Evolutionary conservation across 2,329 filamentous ascomycete species (phyloP).

Genomic region (Plenodomus tracheiphilus): DNA sequence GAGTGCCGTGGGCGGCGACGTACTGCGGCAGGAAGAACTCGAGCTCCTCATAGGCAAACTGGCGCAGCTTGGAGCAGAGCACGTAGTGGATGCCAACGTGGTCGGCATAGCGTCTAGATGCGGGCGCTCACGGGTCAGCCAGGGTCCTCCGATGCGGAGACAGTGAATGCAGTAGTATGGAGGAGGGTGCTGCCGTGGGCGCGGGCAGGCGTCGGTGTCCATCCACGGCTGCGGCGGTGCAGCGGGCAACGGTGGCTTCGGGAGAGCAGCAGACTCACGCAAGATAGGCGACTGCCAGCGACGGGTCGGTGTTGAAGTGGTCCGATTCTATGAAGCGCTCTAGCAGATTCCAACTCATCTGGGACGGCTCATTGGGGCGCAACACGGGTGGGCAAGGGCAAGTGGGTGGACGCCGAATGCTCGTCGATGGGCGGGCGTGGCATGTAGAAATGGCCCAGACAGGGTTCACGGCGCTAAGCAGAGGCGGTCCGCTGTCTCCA

Average conservation of each 20-base stretch:
- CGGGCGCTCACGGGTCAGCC: slow-evolving; percentile 13
- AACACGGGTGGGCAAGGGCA: slow-evolving; percentile 14
- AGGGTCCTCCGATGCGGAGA: slow-evolving; percentile 6
- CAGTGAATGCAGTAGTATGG: no score
- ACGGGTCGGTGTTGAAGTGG: slow-evolving; percentile 90
- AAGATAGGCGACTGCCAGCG: slow-evolving; percentile 84
- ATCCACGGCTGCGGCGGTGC: slow-evolving; percentile 13
- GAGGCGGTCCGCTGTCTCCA: no score
- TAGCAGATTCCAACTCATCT: slow-evolving; percentile 76
- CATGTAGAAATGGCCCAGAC: neutral
- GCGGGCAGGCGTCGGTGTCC: no score
- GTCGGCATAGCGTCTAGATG: slow-evolving; percentile 76
- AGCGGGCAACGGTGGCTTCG: slow-evolving; percentile 34
- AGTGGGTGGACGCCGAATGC: slow-evolving; percentile 7
- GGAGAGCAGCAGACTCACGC: slow-evolving; percentile 63
- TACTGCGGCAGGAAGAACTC: slow-evolving; percentile 82
- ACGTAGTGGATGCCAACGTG: slow-evolving; percentile 90
- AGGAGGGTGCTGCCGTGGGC: no score
- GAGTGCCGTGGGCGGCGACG: slow-evolving; percentile 22
- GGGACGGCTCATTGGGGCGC: slow-evolving; percentile 46
- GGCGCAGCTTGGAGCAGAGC: slow-evolving; percentile 83
- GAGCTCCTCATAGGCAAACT: slow-evolving; percentile 88
- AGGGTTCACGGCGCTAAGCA: neutral
- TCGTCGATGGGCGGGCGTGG: slow-evolving; percentile 17
- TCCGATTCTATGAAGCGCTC: slow-evolving; percentile 91